Percentiles rank a stretch among this genome's conserved stretches.
phyloP scores from a whole-genome alignment of 129 eudicot genomes.

The Heracleum sosnowskyi region DNA sequence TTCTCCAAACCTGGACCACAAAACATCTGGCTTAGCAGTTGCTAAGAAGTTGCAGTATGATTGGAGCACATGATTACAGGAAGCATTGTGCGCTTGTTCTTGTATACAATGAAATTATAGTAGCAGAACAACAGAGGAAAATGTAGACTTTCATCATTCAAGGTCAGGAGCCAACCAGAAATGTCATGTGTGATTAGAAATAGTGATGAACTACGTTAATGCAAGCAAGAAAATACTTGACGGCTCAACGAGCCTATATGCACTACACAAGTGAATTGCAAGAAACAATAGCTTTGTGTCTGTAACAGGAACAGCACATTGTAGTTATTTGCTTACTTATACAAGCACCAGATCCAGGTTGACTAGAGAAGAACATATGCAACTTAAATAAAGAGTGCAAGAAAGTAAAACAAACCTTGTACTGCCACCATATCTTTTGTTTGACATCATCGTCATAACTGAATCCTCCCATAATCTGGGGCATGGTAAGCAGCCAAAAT shows the following conservation, averaged over 20 bases:
- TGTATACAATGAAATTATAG: not conserved
- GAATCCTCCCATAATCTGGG: conserved; percentile 88
- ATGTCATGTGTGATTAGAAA: not conserved
- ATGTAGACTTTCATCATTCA: not conserved
- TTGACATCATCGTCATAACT: conserved; percentile 83
- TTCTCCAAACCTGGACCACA: conserved; percentile 1
- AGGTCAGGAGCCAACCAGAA: not conserved
- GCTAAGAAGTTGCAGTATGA: not conserved
- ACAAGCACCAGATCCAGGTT: not conserved
- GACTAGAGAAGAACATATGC: not conserved
- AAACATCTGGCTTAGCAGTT: not conserved
- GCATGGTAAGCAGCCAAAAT: conserved; percentile 88
- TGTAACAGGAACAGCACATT: not conserved
- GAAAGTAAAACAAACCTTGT: conserved; percentile 47
- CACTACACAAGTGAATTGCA: not conserved
- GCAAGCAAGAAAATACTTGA: not conserved
- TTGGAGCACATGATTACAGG: not conserved
- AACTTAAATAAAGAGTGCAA: not conserved
- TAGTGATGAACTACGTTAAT: not conserved
- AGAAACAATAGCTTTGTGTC: not conserved
- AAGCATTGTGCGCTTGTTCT: not conserved
- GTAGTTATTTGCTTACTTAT: not conserved
- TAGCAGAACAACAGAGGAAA: not conserved
- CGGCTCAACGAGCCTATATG: not conserved
- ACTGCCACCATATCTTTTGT: conserved; percentile 96